phyloP scores from a whole-genome alignment of 2,329 filamentous ascomycete genomes.

The Sporothrix euskadiensis region DNA sequence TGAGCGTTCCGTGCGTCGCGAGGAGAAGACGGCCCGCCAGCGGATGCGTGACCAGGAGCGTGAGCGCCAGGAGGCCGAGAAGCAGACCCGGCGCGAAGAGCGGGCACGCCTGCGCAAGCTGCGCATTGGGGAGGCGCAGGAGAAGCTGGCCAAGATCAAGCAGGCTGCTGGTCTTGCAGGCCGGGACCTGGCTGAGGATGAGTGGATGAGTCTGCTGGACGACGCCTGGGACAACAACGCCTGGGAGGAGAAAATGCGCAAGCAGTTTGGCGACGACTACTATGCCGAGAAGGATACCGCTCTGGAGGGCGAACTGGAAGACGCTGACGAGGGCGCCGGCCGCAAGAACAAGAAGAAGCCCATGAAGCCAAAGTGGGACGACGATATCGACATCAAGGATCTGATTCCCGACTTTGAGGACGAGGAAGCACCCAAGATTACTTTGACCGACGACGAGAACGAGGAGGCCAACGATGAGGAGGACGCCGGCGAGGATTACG shows the following conservation, averaged over 20 bases:
- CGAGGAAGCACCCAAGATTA: constrained; percentile 54
- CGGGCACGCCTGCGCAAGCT: constrained; percentile 81
- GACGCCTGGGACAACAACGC: constrained; percentile 84
- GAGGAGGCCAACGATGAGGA: constrained; percentile 40
- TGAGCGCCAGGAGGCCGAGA: constrained; percentile 75
- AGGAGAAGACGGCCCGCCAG: constrained; percentile 75
- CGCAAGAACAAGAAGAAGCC: constrained; percentile 49
- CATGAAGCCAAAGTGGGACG: constrained; percentile 90
- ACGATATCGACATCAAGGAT: constrained; percentile 96
- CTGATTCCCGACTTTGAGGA: constrained; percentile 84
- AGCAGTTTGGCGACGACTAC: constrained; percentile 85
- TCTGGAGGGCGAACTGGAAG: constrained; percentile 54
- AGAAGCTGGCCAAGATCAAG: constrained; percentile 84
- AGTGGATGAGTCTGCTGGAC: constrained; percentile 83
- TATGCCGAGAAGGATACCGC: constrained; percentile 72
- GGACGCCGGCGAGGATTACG: constrained; percentile 36
- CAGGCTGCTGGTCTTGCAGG: constrained; percentile 79
- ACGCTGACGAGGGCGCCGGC: constrained; percentile 54
- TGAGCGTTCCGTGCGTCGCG: constrained; percentile 79
- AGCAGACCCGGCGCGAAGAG: constrained; percentile 73
- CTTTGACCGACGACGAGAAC: constrained; percentile 57
- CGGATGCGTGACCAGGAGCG: constrained; percentile 76
- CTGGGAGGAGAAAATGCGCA: constrained; percentile 90
- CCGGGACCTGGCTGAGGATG: constrained; percentile 66
- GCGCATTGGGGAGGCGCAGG: constrained; percentile 86